Percentiles rank a stretch among this genome's conserved stretches.
Conservation (phyloP, 1,284 basidiomycete species). For the Papiliotrema flavescens region DNA sequence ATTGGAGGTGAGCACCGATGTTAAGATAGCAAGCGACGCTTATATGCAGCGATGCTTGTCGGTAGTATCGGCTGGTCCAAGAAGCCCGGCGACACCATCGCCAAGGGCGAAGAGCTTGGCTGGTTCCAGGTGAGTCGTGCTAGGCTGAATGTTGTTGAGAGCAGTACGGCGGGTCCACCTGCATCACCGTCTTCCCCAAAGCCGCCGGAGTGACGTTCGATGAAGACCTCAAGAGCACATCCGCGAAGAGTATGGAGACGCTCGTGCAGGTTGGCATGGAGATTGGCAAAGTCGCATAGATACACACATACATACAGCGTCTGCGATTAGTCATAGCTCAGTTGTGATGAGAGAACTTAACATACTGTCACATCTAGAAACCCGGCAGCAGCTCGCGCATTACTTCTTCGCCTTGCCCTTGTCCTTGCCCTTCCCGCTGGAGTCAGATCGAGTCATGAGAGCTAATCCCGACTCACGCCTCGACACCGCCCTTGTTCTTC, state of each 20-base stretch:
- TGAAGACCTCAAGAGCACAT: constrained; percentile 62
- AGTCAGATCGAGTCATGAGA: too few species aligned
- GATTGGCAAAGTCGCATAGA: constrained; percentile 33
- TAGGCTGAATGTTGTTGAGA: not conserved
- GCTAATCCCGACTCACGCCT: constrained; percentile 21
- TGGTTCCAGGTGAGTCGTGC: constrained; percentile 47
- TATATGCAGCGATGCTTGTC: constrained; percentile 53
- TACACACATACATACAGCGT: not conserved
- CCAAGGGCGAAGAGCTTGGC: constrained; percentile 53
- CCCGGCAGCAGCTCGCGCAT: not conserved
- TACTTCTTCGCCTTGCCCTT: constrained; percentile 21
- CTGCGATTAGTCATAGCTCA: not conserved
- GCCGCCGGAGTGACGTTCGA: constrained; percentile 58
- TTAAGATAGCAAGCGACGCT: constrained; percentile 5
- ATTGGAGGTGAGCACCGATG: constrained; percentile 35
- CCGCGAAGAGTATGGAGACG: constrained; percentile 63
- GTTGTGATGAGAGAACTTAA: not conserved
- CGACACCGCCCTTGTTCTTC: constrained; percentile 50
- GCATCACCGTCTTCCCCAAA: constrained; percentile 62
- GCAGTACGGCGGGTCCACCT: constrained; percentile 52
- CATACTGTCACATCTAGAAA: not conserved
- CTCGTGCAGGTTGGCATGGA: constrained; percentile 61
- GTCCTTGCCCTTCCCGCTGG: constrained; percentile 24
- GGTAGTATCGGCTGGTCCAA: constrained; percentile 52
- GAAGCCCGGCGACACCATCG: constrained; percentile 45